Evolutionary conservation across 495 filamentous ascomycete species (phyloP).

Genomic region (Tuber microsphaerosporum): DNA sequence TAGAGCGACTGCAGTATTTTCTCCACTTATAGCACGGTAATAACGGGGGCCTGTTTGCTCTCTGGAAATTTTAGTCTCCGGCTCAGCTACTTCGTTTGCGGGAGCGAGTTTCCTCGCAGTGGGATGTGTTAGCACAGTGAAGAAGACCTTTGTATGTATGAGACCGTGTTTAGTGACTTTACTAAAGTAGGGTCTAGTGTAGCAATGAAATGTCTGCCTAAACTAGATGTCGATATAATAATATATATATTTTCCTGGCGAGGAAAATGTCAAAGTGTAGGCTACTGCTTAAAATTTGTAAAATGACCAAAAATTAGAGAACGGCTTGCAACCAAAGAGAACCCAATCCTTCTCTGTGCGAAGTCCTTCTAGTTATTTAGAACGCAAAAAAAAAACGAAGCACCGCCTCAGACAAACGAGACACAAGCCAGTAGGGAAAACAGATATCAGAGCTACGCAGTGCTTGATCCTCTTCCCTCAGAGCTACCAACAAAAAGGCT

Average conservation of each 20-base stretch:
- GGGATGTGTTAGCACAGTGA: too few relatives aligned
- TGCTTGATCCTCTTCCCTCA: neutral
- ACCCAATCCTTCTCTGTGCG: neutral
- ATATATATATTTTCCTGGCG: neutral
- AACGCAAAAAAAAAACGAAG: neutral
- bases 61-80: neutral
- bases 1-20: neutral
- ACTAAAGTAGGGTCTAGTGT: neutral
- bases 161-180: neutral
- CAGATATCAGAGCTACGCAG: neutral
- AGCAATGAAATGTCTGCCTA: neutral
- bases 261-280: neutral
- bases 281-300: neutral
- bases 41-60: neutral
- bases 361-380: neutral
- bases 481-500: slow-evolving; percentile 17
- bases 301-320: neutral
- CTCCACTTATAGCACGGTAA: neutral
- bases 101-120: neutral
- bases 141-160: neutral
- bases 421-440: neutral
- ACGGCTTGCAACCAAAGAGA: neutral
- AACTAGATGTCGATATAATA: neutral
- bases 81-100: neutral
- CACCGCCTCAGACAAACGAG: neutral